Evolutionary conservation across 2,329 filamentous ascomycete species (phyloP), one percentile per base, ranked within the genome.

Genomic region (Tolypocladium inflatum): DNA sequence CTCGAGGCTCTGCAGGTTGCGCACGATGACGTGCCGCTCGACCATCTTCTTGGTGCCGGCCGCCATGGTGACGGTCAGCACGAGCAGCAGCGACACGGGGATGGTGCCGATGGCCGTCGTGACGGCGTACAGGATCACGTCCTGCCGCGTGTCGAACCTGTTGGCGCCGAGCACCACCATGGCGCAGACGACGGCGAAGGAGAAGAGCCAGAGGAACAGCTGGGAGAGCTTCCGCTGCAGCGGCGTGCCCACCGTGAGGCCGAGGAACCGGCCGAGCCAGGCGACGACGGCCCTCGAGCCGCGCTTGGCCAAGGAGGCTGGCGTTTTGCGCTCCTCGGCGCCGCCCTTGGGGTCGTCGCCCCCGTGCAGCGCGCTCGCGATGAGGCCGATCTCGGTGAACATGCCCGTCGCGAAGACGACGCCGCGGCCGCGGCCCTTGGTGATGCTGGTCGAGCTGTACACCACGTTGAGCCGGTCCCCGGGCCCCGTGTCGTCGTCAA

Each of bases 161-260:
- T 77, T 77, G 55, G 71, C 76, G 0, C 68, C 74, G 58, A 78
- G 70, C 26, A 78, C 76, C 55, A 78, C 77, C 58, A 78, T 71
- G 26, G 74, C 74, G 55, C 76, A 75, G 56, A 78, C 58, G 43
- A 77, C 65, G 53, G 76, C 87, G 41, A 86, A 80, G 54, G 78
- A 81, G 65, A 90, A 87, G 2, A 90, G 80, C 2, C 86, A 71
- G 33, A 88, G 79, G 10, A 87, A 87, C 58, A 90, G 81, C 69
- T 87, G 86, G 65, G 84, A 86, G 54, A 90, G 74, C 68, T 86
- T 88, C 63, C 80, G 81, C 69, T 89, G 86, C 42, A 90, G 75
- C 1, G 87, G 87, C 11, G 87, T 90, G 45, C 87, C 87, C 37
- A 83, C 73, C 42, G 70, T 73, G 59, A 77, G 67, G 55, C 75